Conservation (phyloP, 768 basidiomycete genomes). For the Naganishia friedmannii region DNA sequence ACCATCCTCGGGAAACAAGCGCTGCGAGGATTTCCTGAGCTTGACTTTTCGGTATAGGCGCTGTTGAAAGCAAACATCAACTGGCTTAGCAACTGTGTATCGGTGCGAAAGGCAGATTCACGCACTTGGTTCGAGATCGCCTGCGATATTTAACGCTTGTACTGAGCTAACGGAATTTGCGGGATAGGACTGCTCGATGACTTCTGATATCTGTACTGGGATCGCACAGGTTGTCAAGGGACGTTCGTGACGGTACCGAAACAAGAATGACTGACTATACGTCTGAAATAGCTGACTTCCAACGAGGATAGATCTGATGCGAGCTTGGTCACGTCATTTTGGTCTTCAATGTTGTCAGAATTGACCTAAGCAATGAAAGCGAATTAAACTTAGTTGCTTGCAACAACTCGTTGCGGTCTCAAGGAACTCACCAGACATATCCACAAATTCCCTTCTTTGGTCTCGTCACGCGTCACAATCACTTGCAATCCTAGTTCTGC, state of each 20-base stretch:
- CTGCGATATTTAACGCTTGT: conserved; percentile 35
- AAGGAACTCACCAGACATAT: conserved; percentile 39
- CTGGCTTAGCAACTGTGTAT: background rate
- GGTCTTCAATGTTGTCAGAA: conserved; percentile 34
- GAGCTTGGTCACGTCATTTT: conserved; percentile 30
- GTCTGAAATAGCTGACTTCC: conserved; percentile 43
- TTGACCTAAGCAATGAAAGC: conserved; percentile 37
- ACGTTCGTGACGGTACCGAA: background rate
- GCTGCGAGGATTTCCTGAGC: conserved; percentile 39
- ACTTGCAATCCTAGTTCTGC: conserved; percentile 41
- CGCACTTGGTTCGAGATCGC: conserved; percentile 22
- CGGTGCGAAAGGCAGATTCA: background rate
- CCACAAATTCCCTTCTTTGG: conserved; percentile 36
- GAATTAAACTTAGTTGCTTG: background rate
- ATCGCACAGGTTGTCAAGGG: too few species aligned
- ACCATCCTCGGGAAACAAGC: conserved; percentile 46
- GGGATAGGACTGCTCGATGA: conserved; percentile 45
- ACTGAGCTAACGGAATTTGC: conserved; percentile 45
- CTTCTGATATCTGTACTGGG: conserved; percentile 31
- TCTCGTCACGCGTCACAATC: background rate
- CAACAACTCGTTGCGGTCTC: background rate
- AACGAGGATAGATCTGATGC: conserved; percentile 42
- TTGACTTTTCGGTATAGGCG: conserved; percentile 36
- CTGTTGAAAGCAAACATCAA: background rate
- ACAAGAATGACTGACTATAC: conserved; percentile 36